Conservation (phyloP, 2,329 filamentous ascomycete species). For the Phyllosticta paracitricarpa region DNA sequence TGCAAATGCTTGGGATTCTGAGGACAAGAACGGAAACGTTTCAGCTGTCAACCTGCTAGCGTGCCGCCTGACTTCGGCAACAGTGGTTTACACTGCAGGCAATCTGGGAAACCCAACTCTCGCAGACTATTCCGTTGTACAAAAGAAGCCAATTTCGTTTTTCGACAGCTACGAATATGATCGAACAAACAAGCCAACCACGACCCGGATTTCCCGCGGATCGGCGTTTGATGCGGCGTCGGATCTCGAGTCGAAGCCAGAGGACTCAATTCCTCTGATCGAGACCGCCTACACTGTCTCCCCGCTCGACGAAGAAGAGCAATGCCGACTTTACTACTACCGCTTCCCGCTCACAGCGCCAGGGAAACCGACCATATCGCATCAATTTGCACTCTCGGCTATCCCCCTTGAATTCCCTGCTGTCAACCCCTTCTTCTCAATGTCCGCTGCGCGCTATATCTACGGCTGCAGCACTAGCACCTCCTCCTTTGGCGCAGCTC, state of each 20-base stretch:
- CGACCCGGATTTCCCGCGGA: background rate
- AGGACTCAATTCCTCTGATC: constrained; percentile 21
- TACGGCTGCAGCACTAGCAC: constrained; percentile 57
- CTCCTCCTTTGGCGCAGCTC: constrained; percentile 47
- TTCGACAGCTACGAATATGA: constrained; percentile 34
- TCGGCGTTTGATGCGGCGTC: constrained; percentile 18
- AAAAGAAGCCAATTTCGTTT: constrained; percentile 33
- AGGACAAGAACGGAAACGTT: constrained; percentile 21
- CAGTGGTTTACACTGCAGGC: constrained; percentile 54
- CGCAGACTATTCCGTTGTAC: constrained; percentile 14
- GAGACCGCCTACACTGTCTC: constrained; percentile 7
- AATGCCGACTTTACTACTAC: constrained; percentile 63
- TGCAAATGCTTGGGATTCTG: constrained; percentile 58
- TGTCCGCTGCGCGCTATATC: constrained; percentile 50
- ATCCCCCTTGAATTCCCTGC: constrained; percentile 62
- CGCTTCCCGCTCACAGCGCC: constrained; percentile 41
- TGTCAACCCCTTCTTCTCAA: constrained; percentile 44
- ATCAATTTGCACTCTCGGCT: constrained; percentile 55
- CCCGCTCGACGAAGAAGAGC: constrained; percentile 43
- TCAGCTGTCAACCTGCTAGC: constrained; percentile 52
- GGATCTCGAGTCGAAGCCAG: constrained; percentile 12
- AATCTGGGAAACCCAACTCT: constrained; percentile 45
- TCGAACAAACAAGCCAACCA: constrained; percentile 16
- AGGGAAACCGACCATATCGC: constrained; percentile 52
- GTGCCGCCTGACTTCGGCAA: constrained; percentile 57